Conservation (phyloP, 2,329 filamentous ascomycete species). For the Sclerotinia subarctica region DNA sequence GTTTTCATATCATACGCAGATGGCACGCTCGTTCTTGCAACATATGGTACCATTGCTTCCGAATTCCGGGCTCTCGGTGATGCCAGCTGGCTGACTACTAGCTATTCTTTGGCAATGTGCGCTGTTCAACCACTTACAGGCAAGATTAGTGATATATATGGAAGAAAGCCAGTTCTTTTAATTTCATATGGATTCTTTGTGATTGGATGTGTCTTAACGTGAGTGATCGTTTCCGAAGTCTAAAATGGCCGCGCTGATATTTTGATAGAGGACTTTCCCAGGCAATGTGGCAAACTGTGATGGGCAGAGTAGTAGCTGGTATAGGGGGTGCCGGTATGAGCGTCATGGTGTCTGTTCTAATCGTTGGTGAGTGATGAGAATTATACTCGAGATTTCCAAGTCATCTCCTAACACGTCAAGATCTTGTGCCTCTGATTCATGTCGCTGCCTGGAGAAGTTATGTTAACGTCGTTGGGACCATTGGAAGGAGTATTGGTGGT, state of each 20-base stretch:
- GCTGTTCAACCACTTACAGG: constrained; percentile 74
- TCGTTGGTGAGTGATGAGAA: constrained; percentile 14
- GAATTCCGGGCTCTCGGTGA: constrained; percentile 56
- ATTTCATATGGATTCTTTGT: constrained; percentile 64
- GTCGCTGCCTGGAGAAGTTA: constrained; percentile 62
- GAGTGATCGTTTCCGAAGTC: background rate
- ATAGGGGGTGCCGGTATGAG: constrained; percentile 70
- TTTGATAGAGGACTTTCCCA: constrained; percentile 57
- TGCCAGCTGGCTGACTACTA: constrained; percentile 55
- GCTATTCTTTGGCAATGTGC: constrained; percentile 71
- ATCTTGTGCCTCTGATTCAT: constrained; percentile 44
- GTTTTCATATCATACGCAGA: constrained; percentile 67
- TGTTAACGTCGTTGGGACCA: constrained; percentile 68
- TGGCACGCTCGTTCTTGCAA: constrained; percentile 62
- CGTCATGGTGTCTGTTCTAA: constrained; percentile 19
- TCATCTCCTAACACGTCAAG: background rate
- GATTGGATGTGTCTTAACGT: constrained; percentile 49
- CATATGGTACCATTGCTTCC: constrained; percentile 59
- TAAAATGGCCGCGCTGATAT: background rate
- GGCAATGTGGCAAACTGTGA: constrained; percentile 64
- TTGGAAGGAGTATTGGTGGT: constrained; percentile 65
- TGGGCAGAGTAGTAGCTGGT: constrained; percentile 51
- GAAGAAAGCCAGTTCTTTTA: constrained; percentile 62
- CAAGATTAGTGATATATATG: constrained; percentile 68
- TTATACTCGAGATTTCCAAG: background rate